Base-by-base conservation (phyloP, 108 stramenopile species). In the Schizochytrium sp. region DNA sequence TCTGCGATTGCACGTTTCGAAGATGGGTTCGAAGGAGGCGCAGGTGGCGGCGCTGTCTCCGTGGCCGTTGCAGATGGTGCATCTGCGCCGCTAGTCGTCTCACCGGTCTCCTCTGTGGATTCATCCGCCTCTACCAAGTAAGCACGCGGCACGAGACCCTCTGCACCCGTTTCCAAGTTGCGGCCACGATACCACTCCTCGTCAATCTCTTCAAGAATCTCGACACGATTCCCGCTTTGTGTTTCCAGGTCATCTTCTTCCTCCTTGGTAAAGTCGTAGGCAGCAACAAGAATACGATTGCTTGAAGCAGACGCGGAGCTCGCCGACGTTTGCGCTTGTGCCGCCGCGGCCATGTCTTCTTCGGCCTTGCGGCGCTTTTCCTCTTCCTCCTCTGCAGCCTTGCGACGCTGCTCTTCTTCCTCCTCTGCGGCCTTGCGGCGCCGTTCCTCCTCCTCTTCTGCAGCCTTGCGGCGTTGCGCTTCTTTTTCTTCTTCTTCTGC, bases 211-310 rank as follows among this genome's bases (percentile, higher is more conserved):
- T 83, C 76, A 16, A 83, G 51, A 53, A 83, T 83, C 23, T 83
- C 76, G 10, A 83, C 25, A 6, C n/a, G 76, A 45, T 83, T 23
- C 25, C 76, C 76, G 19, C 14, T 18, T 16, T 47, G 19, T 6
- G 76, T 83, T 53, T 83, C 76, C 18, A 83, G 76, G 16, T 83
- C 76, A 28, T 34, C 76, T 12, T 83, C 76, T 28, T 83, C 76
- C 23, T 83, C 76, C 76, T 83, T 83, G 45, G 23, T 45, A 53
- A 83, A 83, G 76, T 83, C 76, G 48, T 21, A 83, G 51, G 51
- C 48, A 21, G 76, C 76, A 6, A 83, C 76, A 43, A 47, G n/a
- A 53, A 53, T 53, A 43, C 48, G 19, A 12, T 23, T 23, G 8
- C 55, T 16, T 16, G 55, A 34, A 34, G 34, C 34, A 34, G 34